Conservation (phyloP, 805 yeast genomes). For the Candida sonorensis region DNA sequence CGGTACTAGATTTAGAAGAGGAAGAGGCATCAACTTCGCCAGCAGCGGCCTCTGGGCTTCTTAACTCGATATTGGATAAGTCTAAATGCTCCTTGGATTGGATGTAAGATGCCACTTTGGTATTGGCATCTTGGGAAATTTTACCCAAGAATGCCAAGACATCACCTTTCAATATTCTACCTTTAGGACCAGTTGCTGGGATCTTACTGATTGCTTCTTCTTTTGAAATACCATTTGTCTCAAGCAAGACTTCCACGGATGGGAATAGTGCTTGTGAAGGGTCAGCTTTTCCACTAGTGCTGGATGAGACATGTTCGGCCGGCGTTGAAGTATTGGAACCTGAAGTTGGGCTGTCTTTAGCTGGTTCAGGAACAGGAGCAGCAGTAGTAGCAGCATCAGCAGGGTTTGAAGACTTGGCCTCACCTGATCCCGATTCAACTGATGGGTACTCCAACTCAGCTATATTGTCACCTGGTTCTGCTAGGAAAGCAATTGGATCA, state of each 20-base stretch:
- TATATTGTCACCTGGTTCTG: constrained; percentile 84
- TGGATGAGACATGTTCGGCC: no score
- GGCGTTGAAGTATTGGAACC: no score
- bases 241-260: constrained; percentile 64
- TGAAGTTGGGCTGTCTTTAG: no score
- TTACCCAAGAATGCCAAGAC: constrained; percentile 77
- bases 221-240: constrained; percentile 51
- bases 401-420: constrained; percentile 12
- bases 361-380: no score
- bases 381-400: constrained; percentile 15
- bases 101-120: constrained; percentile 48
- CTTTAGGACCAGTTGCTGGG: constrained; percentile 82
- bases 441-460: constrained; percentile 53
- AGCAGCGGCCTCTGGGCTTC: no score
- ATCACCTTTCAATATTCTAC: constrained; percentile 86
- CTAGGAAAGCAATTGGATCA: constrained; percentile 79
- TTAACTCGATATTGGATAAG: constrained; percentile 55
- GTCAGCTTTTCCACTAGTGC: no score
- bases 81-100: constrained; percentile 58
- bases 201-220: constrained; percentile 69
- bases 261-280: constrained; percentile 43
- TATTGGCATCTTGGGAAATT: constrained; percentile 51
- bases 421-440: constrained; percentile 27
- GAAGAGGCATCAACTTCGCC: no score
- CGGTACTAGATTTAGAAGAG: constrained; percentile 5